These are phyloP conservation scores for Coemansia sp. DNA, from an alignment of 192 early-diverging fungal genomes.

Conservation along the genomic window DNA sequence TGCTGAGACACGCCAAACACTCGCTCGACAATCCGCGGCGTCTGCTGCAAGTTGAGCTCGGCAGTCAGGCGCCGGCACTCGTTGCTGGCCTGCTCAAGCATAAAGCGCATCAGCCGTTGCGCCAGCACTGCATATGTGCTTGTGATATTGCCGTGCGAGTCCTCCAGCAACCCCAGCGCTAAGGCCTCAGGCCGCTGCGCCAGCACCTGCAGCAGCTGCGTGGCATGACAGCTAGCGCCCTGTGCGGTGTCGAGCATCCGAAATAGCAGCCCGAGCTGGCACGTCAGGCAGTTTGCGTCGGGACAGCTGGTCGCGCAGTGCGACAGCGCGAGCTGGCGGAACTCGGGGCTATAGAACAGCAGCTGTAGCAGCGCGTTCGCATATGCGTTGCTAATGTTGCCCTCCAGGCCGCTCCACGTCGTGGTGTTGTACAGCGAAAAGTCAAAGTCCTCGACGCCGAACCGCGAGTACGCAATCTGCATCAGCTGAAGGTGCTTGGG, in stretches of 20 bases:
- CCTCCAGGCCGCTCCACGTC: slow-evolving; percentile 84
- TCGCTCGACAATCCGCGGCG: slow-evolving; percentile 16
- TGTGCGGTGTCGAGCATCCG: slow-evolving; percentile 84
- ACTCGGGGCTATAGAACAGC: slow-evolving; percentile 65
- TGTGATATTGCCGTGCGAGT: slow-evolving; percentile 58
- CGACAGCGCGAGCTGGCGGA: slow-evolving; percentile 67
- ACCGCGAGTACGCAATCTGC: slow-evolving; percentile 64
- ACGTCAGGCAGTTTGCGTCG: slow-evolving; percentile 78
- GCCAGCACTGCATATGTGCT: slow-evolving; percentile 67
- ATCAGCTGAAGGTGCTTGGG: slow-evolving; percentile 44
- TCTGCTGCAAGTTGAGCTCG: background rate
- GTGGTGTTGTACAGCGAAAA: slow-evolving; percentile 97
- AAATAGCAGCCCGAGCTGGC: slow-evolving; percentile 93
- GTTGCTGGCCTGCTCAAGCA: slow-evolving; percentile 85
- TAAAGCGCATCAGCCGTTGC: slow-evolving; percentile 86
- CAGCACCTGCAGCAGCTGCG: slow-evolving; percentile 86
- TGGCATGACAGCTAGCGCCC: slow-evolving; percentile 95
- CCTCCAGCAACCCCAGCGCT: slow-evolving; percentile 86
- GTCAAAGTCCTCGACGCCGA: slow-evolving; percentile 99
- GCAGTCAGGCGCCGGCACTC: slow-evolving; percentile 53
- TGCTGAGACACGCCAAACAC: slow-evolving; percentile 33
- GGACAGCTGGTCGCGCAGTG: slow-evolving; percentile 71
- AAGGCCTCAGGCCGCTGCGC: slow-evolving; percentile 79
- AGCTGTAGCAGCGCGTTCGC: slow-evolving; percentile 89
- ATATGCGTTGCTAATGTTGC: slow-evolving; percentile 86